Conservation (phyloP, 257 asterid genomes). For the Prunella vulgaris region DNA sequence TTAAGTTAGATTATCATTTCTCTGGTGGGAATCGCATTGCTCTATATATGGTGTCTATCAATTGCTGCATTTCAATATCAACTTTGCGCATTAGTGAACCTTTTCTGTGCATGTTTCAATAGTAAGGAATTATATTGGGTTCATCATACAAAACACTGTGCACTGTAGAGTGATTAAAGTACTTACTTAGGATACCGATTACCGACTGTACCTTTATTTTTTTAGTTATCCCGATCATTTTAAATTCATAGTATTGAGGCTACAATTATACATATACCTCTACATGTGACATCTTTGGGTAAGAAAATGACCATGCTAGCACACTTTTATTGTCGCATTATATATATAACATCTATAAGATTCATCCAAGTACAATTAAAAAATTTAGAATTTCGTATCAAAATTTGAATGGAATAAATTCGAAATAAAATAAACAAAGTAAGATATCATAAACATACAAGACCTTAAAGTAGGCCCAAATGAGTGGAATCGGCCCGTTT, state of each 20-base stretch:
- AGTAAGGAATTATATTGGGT: not conserved
- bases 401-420: too few relatives aligned
- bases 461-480: too few relatives aligned
- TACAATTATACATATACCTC: not conserved
- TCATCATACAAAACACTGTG: not conserved
- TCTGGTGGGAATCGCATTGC: not conserved
- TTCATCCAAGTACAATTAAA: too few relatives aligned
- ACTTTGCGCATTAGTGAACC: not conserved
- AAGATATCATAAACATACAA: too few relatives aligned
- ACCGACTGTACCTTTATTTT: not conserved
- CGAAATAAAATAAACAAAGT: too few relatives aligned
- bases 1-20: not conserved
- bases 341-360: too few relatives aligned
- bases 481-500: too few relatives aligned
- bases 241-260: not conserved
- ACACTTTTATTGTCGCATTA: too few relatives aligned
- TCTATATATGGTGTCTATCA: not conserved
- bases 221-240: not conserved
- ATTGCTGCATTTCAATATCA: not conserved
- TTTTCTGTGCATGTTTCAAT: constrained; percentile 10
- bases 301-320: not conserved
- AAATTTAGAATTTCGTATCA: too few relatives aligned
- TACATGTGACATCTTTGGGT: not conserved
- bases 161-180: not conserved
- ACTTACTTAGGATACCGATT: not conserved